Base-by-base conservation (phyloP, 768 basidiomycete species). In the Phanerodontia chrysosporium region DNA sequence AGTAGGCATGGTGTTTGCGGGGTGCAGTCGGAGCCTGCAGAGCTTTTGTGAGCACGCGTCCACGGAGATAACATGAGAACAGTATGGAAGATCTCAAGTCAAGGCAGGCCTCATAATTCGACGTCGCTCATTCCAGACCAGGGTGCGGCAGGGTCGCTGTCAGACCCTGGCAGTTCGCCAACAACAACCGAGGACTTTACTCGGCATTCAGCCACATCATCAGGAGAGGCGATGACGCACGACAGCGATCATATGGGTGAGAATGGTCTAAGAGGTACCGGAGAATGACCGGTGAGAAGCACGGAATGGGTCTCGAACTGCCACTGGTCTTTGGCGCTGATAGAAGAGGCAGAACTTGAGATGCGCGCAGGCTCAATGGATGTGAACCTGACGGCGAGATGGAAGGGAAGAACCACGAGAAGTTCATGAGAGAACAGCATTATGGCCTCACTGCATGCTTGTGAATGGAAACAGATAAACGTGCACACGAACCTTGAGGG, bases 1-100 rank as follows among this genome's bases (percentile, higher is more conserved):
- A 27, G 55, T 8, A 24, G 57, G 36, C 57, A 58, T 58, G 45
- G 42, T 52, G 25, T 22, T 18, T 36, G 52, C 35, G n/a, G 36
- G 13, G 10, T 12, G 18, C 12, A 10, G 7, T 24, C 13, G 48
- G 32, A 21, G 14, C 39, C 57, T 59, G 52, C n/a, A 44, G 44
- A 42, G 58, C 5, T 25, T 54, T 36, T 49, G 51, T 53, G n/a
- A 49, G 58, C 39, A 51, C 45, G 10, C 8, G 4, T 45, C 29
- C 10, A 51, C 49, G 57, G 32, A 22, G 53, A 45, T 22, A 18
- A 16, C 28, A 48, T 56, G 45, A 39, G 52, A 53, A 42, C 28
- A 22, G 10, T 6, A 53, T 25, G 35, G 22, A 8, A 24, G 7
- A 24, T 8, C 22, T 5, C 22, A 9, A 28, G 18, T 12, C 46